Evolutionary conservation across 164 flowering plant species (phyloP).

Genomic region (Pachysandra terminalis): DNA sequence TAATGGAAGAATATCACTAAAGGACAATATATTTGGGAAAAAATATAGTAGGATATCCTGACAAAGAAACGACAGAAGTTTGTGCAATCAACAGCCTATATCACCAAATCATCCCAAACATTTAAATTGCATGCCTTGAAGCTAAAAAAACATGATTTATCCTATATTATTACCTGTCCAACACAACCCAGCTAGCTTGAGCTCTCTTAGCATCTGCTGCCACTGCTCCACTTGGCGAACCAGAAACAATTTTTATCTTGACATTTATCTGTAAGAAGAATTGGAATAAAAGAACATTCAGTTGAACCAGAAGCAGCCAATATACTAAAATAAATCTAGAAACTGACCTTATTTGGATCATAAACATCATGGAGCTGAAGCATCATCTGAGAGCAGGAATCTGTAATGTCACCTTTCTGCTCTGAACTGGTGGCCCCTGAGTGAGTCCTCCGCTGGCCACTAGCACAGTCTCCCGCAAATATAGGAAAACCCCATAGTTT

Average conservation of each 20-base stretch:
- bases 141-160: neutral
- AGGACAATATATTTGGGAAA: neutral
- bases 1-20: neutral
- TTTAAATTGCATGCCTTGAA: neutral
- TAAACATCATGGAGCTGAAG: constrained; percentile 94
- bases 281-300: neutral
- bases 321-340: neutral
- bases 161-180: constrained; percentile 73
- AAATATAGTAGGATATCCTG: neutral
- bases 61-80: neutral
- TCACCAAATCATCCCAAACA: neutral
- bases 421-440: constrained; percentile 60
- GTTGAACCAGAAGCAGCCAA: neutral
- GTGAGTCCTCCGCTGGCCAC: constrained; percentile 57
- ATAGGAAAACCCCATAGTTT: constrained; percentile 87
- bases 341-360: constrained; percentile 83
- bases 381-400: constrained; percentile 96
- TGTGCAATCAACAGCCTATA: neutral
- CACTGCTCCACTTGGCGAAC: constrained; percentile 88
- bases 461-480: constrained; percentile 96
- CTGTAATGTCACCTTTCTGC: constrained; percentile 74
- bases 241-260: constrained; percentile 78
- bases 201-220: constrained; percentile 78
- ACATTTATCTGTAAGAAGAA: constrained; percentile 60
- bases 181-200: constrained; percentile 86